phyloP scores from a whole-genome alignment of 2,329 filamentous ascomycete species.

The Rhynchosporium graminicola region DNA sequence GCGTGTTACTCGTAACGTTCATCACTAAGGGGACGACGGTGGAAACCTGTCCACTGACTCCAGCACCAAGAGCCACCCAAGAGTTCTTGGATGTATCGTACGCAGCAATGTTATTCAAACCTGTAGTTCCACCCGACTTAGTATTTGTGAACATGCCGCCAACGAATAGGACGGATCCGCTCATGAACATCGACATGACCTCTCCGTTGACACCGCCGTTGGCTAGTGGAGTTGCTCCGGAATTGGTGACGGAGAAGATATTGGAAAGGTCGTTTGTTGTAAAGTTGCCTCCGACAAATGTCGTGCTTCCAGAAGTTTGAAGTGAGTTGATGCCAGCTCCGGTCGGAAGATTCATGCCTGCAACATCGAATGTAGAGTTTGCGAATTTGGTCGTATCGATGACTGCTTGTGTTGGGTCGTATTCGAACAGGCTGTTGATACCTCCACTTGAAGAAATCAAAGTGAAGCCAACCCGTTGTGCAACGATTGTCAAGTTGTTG shows the following conservation, averaged over 20 bases:
- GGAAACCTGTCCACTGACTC: constrained; percentile 77
- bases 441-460: constrained; percentile 73
- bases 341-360: constrained; percentile 68
- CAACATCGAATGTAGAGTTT: constrained; percentile 72
- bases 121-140: constrained; percentile 57
- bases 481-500: constrained; percentile 75
- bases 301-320: constrained; percentile 61
- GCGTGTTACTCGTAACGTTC: constrained; percentile 69
- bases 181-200: constrained; percentile 70
- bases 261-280: constrained; percentile 68
- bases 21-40: constrained; percentile 75
- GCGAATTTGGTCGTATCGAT: constrained; percentile 64
- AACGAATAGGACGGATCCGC: constrained; percentile 69
- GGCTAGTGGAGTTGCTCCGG: constrained; percentile 61
- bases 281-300: constrained; percentile 85
- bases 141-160: constrained; percentile 85
- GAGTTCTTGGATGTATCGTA: constrained; percentile 68
- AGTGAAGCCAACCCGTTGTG: constrained; percentile 80
- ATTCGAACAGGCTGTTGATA: constrained; percentile 89
- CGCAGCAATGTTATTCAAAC: constrained; percentile 73
- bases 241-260: constrained; percentile 71
- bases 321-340: constrained; percentile 72
- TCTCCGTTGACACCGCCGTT: constrained; percentile 77
- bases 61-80: constrained; percentile 81
- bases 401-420: constrained; percentile 64